Evolutionary conservation across 495 filamentous ascomycete species (phyloP), one percentile per base, ranked within the genome.

Genomic region (Xylaria sp.): DNA sequence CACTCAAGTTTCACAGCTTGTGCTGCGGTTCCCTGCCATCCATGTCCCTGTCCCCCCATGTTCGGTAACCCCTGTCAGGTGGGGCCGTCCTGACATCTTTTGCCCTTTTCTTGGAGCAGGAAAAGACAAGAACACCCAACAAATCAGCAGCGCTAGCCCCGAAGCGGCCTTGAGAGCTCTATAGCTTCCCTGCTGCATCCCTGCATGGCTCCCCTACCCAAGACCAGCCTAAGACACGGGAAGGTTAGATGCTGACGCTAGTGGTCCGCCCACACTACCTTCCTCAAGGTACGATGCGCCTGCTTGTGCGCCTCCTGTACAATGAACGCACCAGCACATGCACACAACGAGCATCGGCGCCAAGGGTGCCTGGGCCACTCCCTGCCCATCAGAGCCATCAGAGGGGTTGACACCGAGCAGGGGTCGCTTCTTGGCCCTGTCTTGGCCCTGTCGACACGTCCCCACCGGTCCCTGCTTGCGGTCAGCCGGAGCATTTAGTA

Each of bases 11-110:
- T 66, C 44, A 66, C 62, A 66, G 65, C 65, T 67, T 63, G 21
- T 67, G 41, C 50, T 68, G 65, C 65, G n/a, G 65, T 68, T 68
- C 65, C 64, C 65, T 68, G 64, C 35, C n/a, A 57, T 26, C 43
- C 52, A 26, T 31, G 65, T 67, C 65, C 33, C 5, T 37, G 55
- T 37, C 12, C 37, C 19, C 50, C 52, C 50, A 52, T 48, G 40
- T 41, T 50, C 46, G 44, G 17, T 46, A 17, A 15, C 31, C 44
- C 63, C 63, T 66, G 48, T 53, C 17, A 15, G 12, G 24, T 11
- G 44, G 15, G 9, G 31, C 41, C 26, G 41, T 48, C 46, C 6
- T 44, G 59, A 62, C 59, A 62, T 62, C 41, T 44, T 33, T 26
- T n/a, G 14, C 14, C 21, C 19, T 26, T 24, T 61, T 26, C 58